Conservation (phyloP, 176 grass and related monocot species). For the Sorghum bicolor region DNA sequence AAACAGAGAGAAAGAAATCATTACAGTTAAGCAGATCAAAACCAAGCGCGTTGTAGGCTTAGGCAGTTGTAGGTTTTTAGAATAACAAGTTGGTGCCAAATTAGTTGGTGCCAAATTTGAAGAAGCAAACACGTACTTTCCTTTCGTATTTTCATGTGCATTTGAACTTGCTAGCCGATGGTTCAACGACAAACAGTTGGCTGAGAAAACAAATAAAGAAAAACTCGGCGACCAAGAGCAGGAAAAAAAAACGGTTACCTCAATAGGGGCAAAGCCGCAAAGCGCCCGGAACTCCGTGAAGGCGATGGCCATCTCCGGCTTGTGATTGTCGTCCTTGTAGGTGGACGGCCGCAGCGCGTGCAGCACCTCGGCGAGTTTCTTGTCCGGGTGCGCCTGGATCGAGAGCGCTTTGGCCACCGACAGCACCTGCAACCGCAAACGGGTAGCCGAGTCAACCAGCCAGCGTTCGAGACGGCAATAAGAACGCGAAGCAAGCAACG, state of each 20-base stretch:
- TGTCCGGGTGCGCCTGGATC: slow-evolving; percentile 97
- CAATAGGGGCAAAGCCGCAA: slow-evolving; percentile 69
- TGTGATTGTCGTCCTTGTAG: slow-evolving; percentile 88
- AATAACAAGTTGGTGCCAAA: not conserved
- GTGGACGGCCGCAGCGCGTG: slow-evolving; percentile 60
- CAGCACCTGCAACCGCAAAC: slow-evolving; percentile 48
- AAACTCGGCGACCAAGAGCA: not conserved
- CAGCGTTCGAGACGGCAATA: not conserved
- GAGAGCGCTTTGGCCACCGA: slow-evolving; percentile 93
- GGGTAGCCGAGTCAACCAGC: not conserved
- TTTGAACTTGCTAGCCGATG: slow-evolving; percentile 5
- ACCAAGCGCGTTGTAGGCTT: not conserved
- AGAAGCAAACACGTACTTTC: not conserved
- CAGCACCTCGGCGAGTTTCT: slow-evolving; percentile 67
- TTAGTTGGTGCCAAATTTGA: not conserved
- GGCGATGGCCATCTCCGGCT: slow-evolving; percentile 97
- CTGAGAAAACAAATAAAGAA: not conserved
- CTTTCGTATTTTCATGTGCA: not conserved
- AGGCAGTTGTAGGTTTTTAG: not conserved
- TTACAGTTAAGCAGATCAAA: not conserved
- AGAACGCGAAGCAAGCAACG: not conserved
- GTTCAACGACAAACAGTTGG: not conserved
- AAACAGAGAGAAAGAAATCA: not conserved
- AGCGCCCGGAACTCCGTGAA: slow-evolving; percentile 87
- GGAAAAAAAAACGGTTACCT: slow-evolving; percentile 39